Base-by-base conservation (phyloP, 345 rosid genomes). In the Eucalyptus dawsonii region DNA sequence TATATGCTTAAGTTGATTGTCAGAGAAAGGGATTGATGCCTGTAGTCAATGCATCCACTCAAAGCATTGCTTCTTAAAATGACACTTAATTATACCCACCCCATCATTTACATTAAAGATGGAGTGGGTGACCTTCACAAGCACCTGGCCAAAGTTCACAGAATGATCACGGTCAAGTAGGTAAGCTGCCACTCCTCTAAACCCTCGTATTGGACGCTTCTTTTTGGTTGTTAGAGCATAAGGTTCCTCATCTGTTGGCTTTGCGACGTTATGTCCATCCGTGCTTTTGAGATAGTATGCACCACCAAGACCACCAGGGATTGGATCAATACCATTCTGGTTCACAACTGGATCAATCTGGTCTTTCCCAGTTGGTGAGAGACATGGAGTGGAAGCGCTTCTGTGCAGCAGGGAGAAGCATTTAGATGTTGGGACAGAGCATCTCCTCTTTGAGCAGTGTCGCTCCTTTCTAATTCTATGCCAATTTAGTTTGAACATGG, bases 1-100 rank as follows among this genome's bases (percentile, higher is more conserved):
- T 72, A 93, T 93, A 93, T 31, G 91, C 49, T 45, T 45, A 45
- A 45, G 49, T 45, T 10, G 49, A 45, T 45, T 4, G 49, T 45
- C 49, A 45, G 49, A 45, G 47, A 45, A 45, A 45, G 47, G 47
- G 47, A 10, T 9, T 45, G 49, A 45, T 45, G 49, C 93, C 89
- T 93, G 94, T 49, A 91, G 93, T 92, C 94, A 93, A 86, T 92
- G 92, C 50, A 92, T 91, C 94, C 93, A 93, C 88, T 92, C 94
- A 45, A 92, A 93, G 58, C 92, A 93, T 40, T 37, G 94, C 91
- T 92, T 92, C 49, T 17, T 47, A 9, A 85, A 80, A 44, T 60
- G 87, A 87, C 49, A 80, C 90, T 88, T 86, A 53, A 89, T 62
- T n/a, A 89, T 87, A 49, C 88, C 87, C 54, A 92, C 90, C 50